These are phyloP conservation scores for Candida labiduridarum DNA, from an alignment of 1,139 yeast species.

Conservation along the genomic window DNA sequence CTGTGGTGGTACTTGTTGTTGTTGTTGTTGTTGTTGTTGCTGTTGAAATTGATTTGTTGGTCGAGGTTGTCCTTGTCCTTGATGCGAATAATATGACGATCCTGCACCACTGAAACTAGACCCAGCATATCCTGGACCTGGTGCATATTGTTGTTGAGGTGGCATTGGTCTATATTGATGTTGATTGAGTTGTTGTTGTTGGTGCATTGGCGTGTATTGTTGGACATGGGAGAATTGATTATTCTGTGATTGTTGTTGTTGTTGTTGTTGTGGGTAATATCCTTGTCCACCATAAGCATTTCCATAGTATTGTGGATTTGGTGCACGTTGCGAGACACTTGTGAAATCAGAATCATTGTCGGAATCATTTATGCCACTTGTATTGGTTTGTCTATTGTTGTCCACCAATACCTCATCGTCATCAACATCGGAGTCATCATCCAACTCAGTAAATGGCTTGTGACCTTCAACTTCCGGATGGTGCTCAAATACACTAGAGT, in stretches of 20 bases:
- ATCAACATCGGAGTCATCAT: slow-evolving; percentile 29
- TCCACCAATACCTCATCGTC: slow-evolving; percentile 16
- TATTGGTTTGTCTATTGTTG: slow-evolving; percentile 7
- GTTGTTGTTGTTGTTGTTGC: slow-evolving; percentile 11
- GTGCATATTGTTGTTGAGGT: slow-evolving; percentile 13
- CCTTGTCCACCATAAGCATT: slow-evolving; percentile 5
- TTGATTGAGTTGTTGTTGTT: slow-evolving; percentile 14
- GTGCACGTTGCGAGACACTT: slow-evolving; percentile 76
- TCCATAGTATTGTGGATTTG: slow-evolving; percentile 57
- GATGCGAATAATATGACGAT: slow-evolving; percentile 4
- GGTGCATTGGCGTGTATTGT: slow-evolving; percentile 12
- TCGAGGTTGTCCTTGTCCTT: slow-evolving; percentile 12
- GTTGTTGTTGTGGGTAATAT: slow-evolving; percentile 10
- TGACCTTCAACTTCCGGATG: slow-evolving; percentile 52
- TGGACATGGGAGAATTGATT: slow-evolving; percentile 19
- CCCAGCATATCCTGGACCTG: slow-evolving; percentile 2
- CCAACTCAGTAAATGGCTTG: slow-evolving; percentile 49
- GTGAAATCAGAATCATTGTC: slow-evolving; percentile 68
- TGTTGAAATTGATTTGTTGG: slow-evolving; percentile 14
- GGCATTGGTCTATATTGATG: slow-evolving; percentile 15
- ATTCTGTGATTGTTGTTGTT: slow-evolving; percentile 20
- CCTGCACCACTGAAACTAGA: not conserved
- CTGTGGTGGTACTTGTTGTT: slow-evolving; percentile 15
- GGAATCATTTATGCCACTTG: slow-evolving; percentile 23
- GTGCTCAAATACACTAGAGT: slow-evolving; percentile 40